Evolutionary conservation across 148 eudicot genomes (phyloP), one percentile per base, ranked within the genome.

Genomic region (Nyssa sinensis): DNA sequence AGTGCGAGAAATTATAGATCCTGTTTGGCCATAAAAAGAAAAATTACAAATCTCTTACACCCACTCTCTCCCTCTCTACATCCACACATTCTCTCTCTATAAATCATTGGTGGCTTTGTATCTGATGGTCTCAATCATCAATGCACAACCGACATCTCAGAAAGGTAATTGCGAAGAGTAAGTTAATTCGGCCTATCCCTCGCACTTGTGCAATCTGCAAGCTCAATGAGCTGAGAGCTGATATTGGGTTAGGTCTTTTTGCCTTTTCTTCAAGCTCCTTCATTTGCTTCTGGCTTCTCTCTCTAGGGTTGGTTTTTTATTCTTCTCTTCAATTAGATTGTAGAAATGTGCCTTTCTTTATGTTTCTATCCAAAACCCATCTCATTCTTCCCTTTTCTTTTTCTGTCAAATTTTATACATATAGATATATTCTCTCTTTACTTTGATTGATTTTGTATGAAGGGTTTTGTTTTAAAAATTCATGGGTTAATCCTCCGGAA

Each of bases 21-120:
- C 34, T 57, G 73, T 29, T 53, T 70, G 39, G 14, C 73, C 47
- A 70, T 19, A 49, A 74, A 64, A 64, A 44, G 77, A 74, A 74
- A 44, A 41, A 2, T 9, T 37, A 37, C 44, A 37, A 37, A 37
- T 37, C 4, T 37, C 59, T 55, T 5, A 17, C 17, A 17, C 59
- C 25, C 59, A 47, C 21, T 70, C 1, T 32, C 39, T 32, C 35
- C 30, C 39, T 33, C 76, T 55, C 23, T 55, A 55, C 59, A 17
- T 17, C 9, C 44, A 37, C 44, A 55, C 59, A 3, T 55, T 55
- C 59, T 49, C 70, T 51, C 77, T 65, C 71, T 66, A 25, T 34
- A 65, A 19, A 11, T 75, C 58, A 37, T 67, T 75, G 66, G 55
- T 67, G 58, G 78, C 70, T 74, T 67, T 74, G 1, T 47, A 21